Percentiles rank a stretch among this genome's conserved stretches.
Conservation (phyloP, 208 protist species). For the Leishmania lainsoni region DNA sequence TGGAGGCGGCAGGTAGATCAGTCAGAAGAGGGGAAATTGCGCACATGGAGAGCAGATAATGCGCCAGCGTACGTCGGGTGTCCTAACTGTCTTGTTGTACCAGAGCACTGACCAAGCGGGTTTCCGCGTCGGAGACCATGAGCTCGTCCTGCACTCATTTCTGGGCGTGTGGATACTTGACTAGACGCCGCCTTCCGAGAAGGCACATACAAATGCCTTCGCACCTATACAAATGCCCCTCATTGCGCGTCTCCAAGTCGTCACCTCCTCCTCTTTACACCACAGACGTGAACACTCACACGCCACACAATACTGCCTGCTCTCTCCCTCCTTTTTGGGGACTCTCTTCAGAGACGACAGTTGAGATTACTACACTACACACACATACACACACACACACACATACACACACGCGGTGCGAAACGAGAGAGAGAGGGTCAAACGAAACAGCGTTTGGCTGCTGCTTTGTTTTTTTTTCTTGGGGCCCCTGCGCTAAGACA, state of each 20-base stretch:
- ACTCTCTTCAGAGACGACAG: neutral
- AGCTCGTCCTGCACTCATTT: neutral
- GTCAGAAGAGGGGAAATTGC: neutral
- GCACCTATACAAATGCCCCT: neutral
- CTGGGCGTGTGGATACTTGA: neutral
- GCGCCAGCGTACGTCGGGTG: neutral
- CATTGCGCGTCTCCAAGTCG: neutral
- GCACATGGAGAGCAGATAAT: neutral
- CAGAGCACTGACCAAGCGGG: neutral
- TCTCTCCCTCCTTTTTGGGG: neutral
- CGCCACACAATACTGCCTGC: neutral
- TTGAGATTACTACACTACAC: neutral
- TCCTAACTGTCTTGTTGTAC: neutral
- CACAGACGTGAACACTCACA: neutral
- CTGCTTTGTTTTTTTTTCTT: conserved; percentile 2
- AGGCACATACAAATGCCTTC: neutral
- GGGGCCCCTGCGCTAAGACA: neutral
- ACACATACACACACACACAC: neutral
- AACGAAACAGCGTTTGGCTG: neutral
- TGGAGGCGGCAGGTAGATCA: neutral
- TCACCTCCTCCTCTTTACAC: neutral
- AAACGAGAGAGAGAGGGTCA: neutral
- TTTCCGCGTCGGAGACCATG: neutral
- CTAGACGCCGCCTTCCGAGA: neutral
- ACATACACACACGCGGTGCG: neutral